A percentile compares a stretch with the other conserved stretches of the same genome.
Conservation (phyloP, 2,329 filamentous ascomycete species). For the Hypoxylon sp. region DNA sequence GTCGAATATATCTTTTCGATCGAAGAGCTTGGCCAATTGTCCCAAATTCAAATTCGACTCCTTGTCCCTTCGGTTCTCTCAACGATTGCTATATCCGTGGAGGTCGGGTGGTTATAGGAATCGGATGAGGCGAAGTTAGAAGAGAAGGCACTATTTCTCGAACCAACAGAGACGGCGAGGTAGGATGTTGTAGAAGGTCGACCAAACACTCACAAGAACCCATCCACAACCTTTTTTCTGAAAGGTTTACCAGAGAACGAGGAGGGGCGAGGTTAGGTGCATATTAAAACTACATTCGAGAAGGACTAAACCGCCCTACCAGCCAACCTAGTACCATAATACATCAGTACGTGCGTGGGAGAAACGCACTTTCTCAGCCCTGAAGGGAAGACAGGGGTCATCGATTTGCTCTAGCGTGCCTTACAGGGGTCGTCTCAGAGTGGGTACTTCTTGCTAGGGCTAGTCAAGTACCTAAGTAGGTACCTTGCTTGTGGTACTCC, state of each 20-base stretch:
- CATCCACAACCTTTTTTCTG: constrained; percentile 36
- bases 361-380: constrained; percentile 33
- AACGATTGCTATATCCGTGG: constrained; percentile 18
- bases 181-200: constrained; percentile 22
- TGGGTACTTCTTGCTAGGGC: constrained; percentile 27
- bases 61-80: constrained; percentile 15
- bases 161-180: constrained; percentile 32
- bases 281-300: constrained; percentile 47
- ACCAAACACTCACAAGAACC: constrained; percentile 41
- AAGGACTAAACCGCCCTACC: constrained; percentile 41
- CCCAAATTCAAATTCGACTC: constrained; percentile 22
- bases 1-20: constrained; percentile 26
- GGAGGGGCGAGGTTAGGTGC: constrained; percentile 45
- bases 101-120: constrained; percentile 20
- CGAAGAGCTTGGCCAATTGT: constrained; percentile 33
- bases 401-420: constrained; percentile 31
- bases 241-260: constrained; percentile 38
- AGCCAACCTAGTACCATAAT: constrained; percentile 29
- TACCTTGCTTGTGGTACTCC: constrained; percentile 32
- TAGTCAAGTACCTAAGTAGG: no score
- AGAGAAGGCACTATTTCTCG: constrained; percentile 11
- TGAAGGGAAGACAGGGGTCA: constrained; percentile 32
- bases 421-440: constrained; percentile 28
- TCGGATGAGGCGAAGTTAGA: constrained; percentile 13
- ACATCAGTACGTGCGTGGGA: constrained; percentile 25